Percentiles rank a stretch among this genome's conserved stretches.
Conservation (phyloP, 768 basidiomycete species). For the Naganishia onofrii region DNA sequence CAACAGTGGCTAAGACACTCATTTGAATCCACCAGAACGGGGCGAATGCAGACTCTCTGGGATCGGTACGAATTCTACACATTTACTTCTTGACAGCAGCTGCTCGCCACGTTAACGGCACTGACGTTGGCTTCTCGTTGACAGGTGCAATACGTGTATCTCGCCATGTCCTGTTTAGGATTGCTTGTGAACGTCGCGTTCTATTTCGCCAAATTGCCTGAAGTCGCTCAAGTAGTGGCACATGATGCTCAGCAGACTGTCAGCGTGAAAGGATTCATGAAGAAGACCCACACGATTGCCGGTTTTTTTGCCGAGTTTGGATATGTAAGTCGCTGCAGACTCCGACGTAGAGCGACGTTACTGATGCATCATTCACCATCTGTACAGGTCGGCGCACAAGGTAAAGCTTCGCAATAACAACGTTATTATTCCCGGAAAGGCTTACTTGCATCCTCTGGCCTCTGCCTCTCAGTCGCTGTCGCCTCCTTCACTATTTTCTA, state of each 20-base stretch:
- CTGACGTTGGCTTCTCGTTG: background rate
- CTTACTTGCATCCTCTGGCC: background rate
- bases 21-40: constrained; percentile 10
- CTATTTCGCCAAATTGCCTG: constrained; percentile 42
- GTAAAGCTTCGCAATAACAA: background rate
- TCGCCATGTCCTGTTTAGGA: constrained; percentile 43
- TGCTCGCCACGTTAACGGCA: background rate
- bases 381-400: constrained; percentile 13
- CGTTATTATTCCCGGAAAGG: background rate
- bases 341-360: background rate
- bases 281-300: constrained; percentile 35
- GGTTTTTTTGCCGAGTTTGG: constrained; percentile 40
- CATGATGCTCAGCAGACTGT: constrained; percentile 26
- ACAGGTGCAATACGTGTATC: constrained; percentile 42
- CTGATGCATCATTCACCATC: background rate
- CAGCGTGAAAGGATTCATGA: constrained; percentile 31
- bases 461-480: constrained; percentile 33
- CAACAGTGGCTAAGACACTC: background rate
- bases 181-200: constrained; percentile 36
- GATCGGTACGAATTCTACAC: constrained; percentile 7
- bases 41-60: constrained; percentile 31
- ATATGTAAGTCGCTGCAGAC: constrained; percentile 11
- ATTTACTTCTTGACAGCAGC: background rate
- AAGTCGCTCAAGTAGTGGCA: constrained; percentile 39
- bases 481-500: constrained; percentile 44